A percentile compares a stretch with the other conserved stretches of the same genome.
Evolutionary conservation across 495 filamentous ascomycete species (phyloP).

Genomic region (Aspergillus carlsbadensis): DNA sequence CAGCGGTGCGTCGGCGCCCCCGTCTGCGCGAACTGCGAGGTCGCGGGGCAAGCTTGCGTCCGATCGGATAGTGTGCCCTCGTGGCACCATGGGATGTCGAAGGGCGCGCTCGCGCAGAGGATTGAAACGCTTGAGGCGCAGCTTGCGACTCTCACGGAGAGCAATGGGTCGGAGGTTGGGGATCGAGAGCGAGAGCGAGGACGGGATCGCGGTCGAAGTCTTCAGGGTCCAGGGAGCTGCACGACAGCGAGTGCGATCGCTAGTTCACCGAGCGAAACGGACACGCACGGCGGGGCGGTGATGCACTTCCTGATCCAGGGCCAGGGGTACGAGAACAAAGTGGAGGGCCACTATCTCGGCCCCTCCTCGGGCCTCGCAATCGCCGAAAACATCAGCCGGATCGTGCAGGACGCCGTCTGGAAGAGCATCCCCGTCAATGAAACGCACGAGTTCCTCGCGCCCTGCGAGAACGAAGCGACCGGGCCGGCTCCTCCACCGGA

Average conservation of each 20-base stretch:
- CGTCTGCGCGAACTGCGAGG: constrained; percentile 24
- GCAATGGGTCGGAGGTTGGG: background rate
- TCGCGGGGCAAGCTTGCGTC: constrained; percentile 20
- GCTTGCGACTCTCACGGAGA: constrained; percentile 3
- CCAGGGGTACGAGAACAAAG: constrained; percentile 14
- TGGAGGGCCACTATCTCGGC: constrained; percentile 33
- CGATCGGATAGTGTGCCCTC: constrained; percentile 20
- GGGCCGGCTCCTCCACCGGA: constrained; percentile 30
- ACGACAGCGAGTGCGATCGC: background rate
- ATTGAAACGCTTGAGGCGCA: constrained; percentile 27
- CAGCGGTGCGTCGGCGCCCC: constrained; percentile 28
- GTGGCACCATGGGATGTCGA: constrained; percentile 34
- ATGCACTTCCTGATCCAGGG: constrained; percentile 34
- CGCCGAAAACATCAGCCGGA: constrained; percentile 33
- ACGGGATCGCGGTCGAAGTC: background rate
- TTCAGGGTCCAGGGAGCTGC: constrained; percentile 8
- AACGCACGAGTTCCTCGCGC: constrained; percentile 17
- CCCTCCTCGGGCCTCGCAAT: constrained; percentile 38
- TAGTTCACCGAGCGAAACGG: background rate
- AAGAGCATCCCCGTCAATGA: constrained; percentile 31
- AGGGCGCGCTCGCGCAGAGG: constrained; percentile 22
- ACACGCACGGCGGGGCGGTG: constrained; percentile 3
- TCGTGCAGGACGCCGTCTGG: constrained; percentile 37
- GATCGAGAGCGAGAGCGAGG: background rate
- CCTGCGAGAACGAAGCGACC: constrained; percentile 18